Percentiles rank a stretch among this genome's conserved stretches.
Evolutionary conservation across 2,329 filamentous ascomycete genomes (phyloP).

Genomic region (Fusarium sp.): DNA sequence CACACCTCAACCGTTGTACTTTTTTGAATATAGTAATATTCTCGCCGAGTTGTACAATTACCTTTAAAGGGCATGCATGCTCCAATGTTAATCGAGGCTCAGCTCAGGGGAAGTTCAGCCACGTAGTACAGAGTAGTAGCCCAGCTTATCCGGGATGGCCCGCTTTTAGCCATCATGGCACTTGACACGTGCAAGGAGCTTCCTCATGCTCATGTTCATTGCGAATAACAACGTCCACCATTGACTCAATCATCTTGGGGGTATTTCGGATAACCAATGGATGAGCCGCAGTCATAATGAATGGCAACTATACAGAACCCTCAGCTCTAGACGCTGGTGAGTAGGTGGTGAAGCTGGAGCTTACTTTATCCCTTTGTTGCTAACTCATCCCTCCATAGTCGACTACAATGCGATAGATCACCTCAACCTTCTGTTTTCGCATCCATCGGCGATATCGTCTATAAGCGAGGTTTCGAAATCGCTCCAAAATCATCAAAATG

Average conservation of each 20-base stretch:
- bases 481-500: conserved; percentile 81
- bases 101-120: conserved; percentile 36
- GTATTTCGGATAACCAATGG: neutral
- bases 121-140: conserved; percentile 11
- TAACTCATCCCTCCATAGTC: conserved; percentile 52
- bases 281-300: conserved; percentile 50
- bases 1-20: conserved; percentile 9
- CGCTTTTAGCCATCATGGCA: conserved; percentile 46
- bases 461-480: conserved; percentile 78
- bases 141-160: conserved; percentile 25
- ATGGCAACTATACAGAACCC: conserved; percentile 51
- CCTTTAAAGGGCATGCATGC: neutral
- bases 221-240: neutral
- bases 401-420: conserved; percentile 95
- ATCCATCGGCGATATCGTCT: conserved; percentile 84
- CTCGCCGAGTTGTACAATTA: neutral
- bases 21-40: neutral
- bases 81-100: neutral
- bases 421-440: conserved; percentile 92
- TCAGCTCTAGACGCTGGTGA: conserved; percentile 60
- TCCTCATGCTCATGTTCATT: conserved; percentile 31
- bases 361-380: conserved; percentile 24
- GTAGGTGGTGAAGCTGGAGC: conserved; percentile 23
- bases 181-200: conserved; percentile 44
- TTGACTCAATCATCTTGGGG: conserved; percentile 11